Base-by-base conservation (phyloP, 441 rosid species). In the Sinapis alba region DNA sequence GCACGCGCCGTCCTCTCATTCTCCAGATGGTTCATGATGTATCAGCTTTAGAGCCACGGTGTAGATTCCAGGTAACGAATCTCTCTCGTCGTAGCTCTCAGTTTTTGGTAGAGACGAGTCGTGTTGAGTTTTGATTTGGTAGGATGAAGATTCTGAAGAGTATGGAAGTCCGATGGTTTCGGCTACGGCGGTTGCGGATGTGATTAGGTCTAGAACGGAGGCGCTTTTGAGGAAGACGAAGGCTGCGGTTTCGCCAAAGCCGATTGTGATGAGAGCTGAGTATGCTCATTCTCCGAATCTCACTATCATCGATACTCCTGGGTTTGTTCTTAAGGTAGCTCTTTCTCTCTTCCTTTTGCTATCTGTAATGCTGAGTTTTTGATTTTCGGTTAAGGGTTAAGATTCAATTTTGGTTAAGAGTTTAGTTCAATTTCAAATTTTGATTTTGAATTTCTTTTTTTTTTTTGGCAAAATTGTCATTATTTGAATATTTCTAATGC, bases 261-360 rank as follows among this genome's bases (percentile, higher is more conserved):
- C 98, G 9, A 89, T 90, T 81, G 97, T 94, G 71, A 87, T 94
- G 97, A 89, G 99, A 84, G 93, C 99, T 58, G 99, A 94, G 62
- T 94, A 88, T 82, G 99, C 98, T 28, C 96, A 92, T 83, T 90
- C 91, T 61, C 99, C 99, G 50, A 93, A 93, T 76, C 88, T 95
- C 51, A 95, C 99, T 30, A 91, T 95, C 8, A 93, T 95, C 60
- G 98, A 95, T 75, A 95, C 98, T 41, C 98, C 99, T 6, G 99
- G 99, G 2, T 95, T 95, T 83, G 97, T 95, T 76, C 95, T 92
- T 18, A 91, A 92, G 94, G 93, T 88, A 56, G n/a, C 59, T 34
- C 21, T 21, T 45, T 68, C 20, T 65, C 36, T 30, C n/a, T n/a
- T n/a, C n/a, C n/a, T n/a, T n/a, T n/a, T n/a, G n/a, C n/a, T n/a